phyloP scores from a whole-genome alignment of 2,329 filamentous ascomycete species.

The Cordyceps fumosorosea region DNA sequence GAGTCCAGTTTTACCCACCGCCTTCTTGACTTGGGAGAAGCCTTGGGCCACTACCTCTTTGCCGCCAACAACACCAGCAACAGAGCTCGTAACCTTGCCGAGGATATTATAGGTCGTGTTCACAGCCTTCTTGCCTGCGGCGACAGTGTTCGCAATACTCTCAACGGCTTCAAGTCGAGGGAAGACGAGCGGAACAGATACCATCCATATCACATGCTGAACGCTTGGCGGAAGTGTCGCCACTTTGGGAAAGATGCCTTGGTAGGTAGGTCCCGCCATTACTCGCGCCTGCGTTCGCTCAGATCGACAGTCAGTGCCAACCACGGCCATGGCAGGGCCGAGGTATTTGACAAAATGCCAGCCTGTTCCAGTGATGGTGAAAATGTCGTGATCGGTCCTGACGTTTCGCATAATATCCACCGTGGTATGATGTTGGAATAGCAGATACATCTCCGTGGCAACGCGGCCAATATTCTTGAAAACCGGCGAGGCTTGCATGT shows the following conservation, averaged over 20 bases:
- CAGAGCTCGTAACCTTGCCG: constrained; percentile 89
- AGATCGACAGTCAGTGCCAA: constrained; percentile 86
- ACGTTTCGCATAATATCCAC: constrained; percentile 88
- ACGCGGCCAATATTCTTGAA: constrained; percentile 98
- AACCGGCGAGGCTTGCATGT: constrained; percentile 96
- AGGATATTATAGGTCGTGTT: constrained; percentile 95
- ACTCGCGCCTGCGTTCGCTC: constrained; percentile 88
- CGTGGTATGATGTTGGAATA: constrained; percentile 98
- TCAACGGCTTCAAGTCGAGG: constrained; percentile 88
- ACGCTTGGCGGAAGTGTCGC: constrained; percentile 85
- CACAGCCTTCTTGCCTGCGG: constrained; percentile 92
- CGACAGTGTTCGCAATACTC: constrained; percentile 82
- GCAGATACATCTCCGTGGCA: constrained; percentile 93
- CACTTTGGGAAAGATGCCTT: constrained; percentile 93
- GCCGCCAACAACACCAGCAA: constrained; percentile 90
- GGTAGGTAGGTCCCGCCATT: constrained; percentile 92
- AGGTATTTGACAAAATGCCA: constrained; percentile 99
- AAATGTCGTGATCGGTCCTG: constrained; percentile 81
- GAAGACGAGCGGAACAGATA: constrained; percentile 86
- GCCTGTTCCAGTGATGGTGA: constrained; percentile 92
- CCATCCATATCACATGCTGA: constrained; percentile 95
- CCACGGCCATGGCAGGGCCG: constrained; percentile 81
- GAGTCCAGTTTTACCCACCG: constrained; percentile 87
- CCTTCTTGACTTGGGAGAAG: constrained; percentile 92
- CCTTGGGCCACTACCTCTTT: constrained; percentile 89